phyloP scores from a whole-genome alignment of 176 grass and related monocot genomes.

The Musa schizocarpa region DNA sequence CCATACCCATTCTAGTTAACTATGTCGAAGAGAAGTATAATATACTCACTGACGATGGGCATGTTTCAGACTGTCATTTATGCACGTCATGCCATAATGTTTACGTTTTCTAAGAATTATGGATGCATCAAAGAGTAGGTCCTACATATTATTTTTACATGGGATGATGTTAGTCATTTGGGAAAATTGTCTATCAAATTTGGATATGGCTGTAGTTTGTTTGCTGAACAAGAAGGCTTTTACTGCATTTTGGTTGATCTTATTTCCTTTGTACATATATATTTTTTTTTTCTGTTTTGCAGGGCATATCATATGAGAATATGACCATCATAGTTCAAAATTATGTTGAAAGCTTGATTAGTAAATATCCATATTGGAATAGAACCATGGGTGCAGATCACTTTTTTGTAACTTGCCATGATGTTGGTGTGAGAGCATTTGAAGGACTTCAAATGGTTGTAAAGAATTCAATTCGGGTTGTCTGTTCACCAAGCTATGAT shows the following conservation, averaged over 20 bases:
- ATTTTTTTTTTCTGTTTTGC: slow-evolving; percentile 30
- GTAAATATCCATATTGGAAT: slow-evolving; percentile 97
- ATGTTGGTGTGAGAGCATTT: slow-evolving; percentile 93
- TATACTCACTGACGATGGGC: no score
- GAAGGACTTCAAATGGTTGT: slow-evolving; percentile 66
- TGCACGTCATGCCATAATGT: no score
- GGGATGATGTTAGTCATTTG: background rate
- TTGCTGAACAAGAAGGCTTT: background rate
- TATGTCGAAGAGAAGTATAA: no score
- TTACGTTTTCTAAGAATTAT: background rate
- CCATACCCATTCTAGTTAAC: no score
- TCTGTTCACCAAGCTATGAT: slow-evolving; percentile 89
- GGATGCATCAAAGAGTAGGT: background rate
- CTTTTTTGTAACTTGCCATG: slow-evolving; percentile 92
- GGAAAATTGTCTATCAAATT: background rate
- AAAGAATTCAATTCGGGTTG: slow-evolving; percentile 89
- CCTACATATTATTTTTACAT: background rate
- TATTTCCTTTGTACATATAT: background rate
- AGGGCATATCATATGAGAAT: slow-evolving; percentile 92
- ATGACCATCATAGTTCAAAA: slow-evolving; percentile 82
- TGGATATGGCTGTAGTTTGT: background rate
- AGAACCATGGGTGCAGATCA: slow-evolving; percentile 80
- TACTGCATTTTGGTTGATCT: background rate
- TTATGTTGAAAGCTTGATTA: slow-evolving; percentile 75
- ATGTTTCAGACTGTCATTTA: no score